Base-by-base conservation (phyloP, 345 rosid genomes). In the Sisymbrium altissimum region DNA sequence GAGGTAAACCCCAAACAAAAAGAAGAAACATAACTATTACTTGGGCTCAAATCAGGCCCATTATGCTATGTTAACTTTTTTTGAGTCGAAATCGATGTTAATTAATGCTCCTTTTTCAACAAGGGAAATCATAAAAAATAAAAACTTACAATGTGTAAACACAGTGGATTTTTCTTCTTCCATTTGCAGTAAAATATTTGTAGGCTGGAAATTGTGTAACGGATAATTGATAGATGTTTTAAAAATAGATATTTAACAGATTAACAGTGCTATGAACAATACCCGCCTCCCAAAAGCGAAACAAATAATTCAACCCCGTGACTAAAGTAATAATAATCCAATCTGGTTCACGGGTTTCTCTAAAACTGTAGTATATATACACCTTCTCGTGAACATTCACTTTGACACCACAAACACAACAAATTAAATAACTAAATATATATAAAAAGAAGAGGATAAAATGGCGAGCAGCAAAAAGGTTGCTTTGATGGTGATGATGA, bases 391-490 rank as follows among this genome's bases (percentile, higher is more conserved):
- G 35, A 12, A 30, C 44, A 62, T 63, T 63, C 36, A 49, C 9
- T 60, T 39, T 53, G 21, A 50, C 35, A 72, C 63, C 36, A 63
- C 67, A 71, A 72, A 64, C 32, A 63, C 54, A 62, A 18, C 19
- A 14, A 45, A 6, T 38, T 38, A 30, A 0, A 30, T 6, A 32
- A 5, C 4, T 30, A 30, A 0, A 30, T 5, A 5, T 4, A 30
- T 32, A 32, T 6, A 32, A 44, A 7, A 10, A 36, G 1, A 38
- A 38, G 53, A 62, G 6, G 15, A 43, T 53, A 58, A 63, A 54
- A 73, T 73, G 77, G 64, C 46, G 70, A 54, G 57, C 30, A 54
- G 57, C 30, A 64, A 73, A 70, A 55, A 68, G 46, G 30, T 3
- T 4, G 46, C 7, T 11, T 7, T 9, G 7, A 49, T 66, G 23